A percentile compares a stretch with the other conserved stretches of the same genome.
Conservation (phyloP, 2,329 filamentous ascomycete genomes). For the Pseudopithomyces maydicus region DNA sequence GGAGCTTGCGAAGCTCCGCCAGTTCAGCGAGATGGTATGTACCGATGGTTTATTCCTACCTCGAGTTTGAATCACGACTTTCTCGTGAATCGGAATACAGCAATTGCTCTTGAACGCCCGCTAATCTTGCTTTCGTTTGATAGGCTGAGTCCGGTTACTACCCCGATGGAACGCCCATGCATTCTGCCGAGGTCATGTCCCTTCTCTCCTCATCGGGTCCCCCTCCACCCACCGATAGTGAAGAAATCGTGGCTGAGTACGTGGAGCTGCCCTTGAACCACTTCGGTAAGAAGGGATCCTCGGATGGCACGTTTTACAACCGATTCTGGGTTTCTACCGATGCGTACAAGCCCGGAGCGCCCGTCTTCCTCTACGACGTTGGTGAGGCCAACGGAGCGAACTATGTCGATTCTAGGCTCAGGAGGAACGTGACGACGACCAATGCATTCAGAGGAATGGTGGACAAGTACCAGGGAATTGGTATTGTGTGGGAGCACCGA, state of each 20-base stretch:
- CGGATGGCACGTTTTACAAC: conserved; percentile 40
- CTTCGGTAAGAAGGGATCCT: conserved; percentile 34
- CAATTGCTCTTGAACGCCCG: background rate
- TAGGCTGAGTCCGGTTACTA: conserved; percentile 40
- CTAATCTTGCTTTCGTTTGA: background rate
- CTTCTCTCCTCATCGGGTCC: background rate
- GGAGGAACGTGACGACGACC: conserved; percentile 24
- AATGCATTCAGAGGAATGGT: conserved; percentile 44
- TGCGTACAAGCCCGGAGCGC: conserved; percentile 42
- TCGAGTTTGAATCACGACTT: too few species aligned
- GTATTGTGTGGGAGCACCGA: conserved; percentile 49
- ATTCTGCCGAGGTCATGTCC: conserved; percentile 1
- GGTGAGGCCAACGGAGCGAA: conserved; percentile 40
- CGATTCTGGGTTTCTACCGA: conserved; percentile 43
- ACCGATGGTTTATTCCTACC: too few species aligned
- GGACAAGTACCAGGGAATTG: conserved; percentile 42
- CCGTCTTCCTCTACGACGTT: conserved; percentile 46
- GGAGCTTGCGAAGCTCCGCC: conserved; percentile 24
- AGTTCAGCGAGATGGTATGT: conserved; percentile 22
- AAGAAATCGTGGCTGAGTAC: conserved; percentile 36
- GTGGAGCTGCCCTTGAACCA: conserved; percentile 44
- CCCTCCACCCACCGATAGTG: conserved; percentile 6
- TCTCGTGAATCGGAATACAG: too few species aligned
- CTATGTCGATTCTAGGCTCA: conserved; percentile 30
- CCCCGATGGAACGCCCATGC: conserved; percentile 37